Base-by-base conservation (phyloP, 2,329 filamentous ascomycete genomes). In the Akanthomyces uredinophilus region DNA sequence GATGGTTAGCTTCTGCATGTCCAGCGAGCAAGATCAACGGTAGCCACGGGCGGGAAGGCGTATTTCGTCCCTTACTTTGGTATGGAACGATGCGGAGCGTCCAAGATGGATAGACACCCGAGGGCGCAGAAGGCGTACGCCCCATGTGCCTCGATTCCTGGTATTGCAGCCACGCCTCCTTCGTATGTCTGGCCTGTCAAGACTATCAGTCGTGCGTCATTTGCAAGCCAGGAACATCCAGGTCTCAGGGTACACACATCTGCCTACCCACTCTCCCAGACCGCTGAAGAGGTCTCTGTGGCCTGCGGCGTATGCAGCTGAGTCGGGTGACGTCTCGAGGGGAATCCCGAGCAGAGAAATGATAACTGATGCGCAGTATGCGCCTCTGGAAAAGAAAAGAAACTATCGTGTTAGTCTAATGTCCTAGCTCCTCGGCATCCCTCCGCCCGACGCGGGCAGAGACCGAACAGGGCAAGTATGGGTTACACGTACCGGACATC, bases 61-160 rank as follows among this genome's bases (percentile, higher is more conserved):
- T 18, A n/a, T 44, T 11, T 32, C 24, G 47, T 27, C 29, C 78
- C 83, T 72, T 84, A 94, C 85, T 83, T 87, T 64, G 86, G 82
- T 66, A 97, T 86, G 65, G 85, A 89, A 67, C 85, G 81, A 73
- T 90, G 83, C 62, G 95, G 94, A 62, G 88, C 82, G 70, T 91
- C 92, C 53, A 98, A 78, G 66, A 98, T 91, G 70, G 91, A 89
- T 60, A 99, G 83, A 75, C 91, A 96, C 61, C 89, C 95, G 63
- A 99, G 79, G 61, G 91, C 93, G 76, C 94, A 97, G 76, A 98
- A 98, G 29, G 94, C 91, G 78, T 98, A 99, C 66, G 92, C 95
- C 64, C 95, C 95, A 77, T 99, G 95, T 60, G 94, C 95, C 81
- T 99, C 95, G 66, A 89, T 87, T 64, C 88, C 89, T 58, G 93